Evolutionary conservation across 176 grass and related monocot genomes (phyloP), one percentile per base, ranked within the genome.

Genomic region (Tuctoria greenei): DNA sequence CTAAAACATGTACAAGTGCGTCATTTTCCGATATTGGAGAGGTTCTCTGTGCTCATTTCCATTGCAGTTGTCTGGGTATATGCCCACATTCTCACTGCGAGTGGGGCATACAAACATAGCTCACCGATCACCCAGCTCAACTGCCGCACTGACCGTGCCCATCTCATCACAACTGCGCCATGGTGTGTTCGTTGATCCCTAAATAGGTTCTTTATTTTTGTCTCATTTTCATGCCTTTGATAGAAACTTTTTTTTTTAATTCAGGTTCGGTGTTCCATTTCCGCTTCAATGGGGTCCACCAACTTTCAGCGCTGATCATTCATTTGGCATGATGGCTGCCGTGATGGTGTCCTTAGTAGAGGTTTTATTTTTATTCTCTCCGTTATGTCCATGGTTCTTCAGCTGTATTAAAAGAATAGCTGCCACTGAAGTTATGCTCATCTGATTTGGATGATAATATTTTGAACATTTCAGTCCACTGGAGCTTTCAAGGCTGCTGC

Each of bases 271-370:
- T 62, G 31, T 91, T 50, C 92, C 92, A 46, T 89, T 85, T 39
- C 92, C 92, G 16, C 65, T 96, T 71, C 92, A 96, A 76, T 96
- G 92, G 92, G 92, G 92, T 69, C 42, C 92, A 0, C 92, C 92
- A 1, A 92, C 81, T 25, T 96, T 96, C 35, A 75, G 90, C 31
- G 89, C 89, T 3, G 89, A 87, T 61, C 92, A 96, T 72, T 79
- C 81, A 37, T 96, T 96, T 4, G 92, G 92, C 8, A 96, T 96
- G 92, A 96, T 96, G 86, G 89, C 89, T 84, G 92, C 92, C 27
- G 89, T 85, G 8, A 10, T 96, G 31, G 92, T 96, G 61, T 96
- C 92, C 41, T 76, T 96, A 73, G 56, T 92, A 47, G 92, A 96
- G 86, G 92, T 91, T 80, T 27, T 4, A 20, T 51, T 31, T 2